Base-by-base conservation (phyloP, 768 basidiomycete species). In the Artomyces pyxidatus region DNA sequence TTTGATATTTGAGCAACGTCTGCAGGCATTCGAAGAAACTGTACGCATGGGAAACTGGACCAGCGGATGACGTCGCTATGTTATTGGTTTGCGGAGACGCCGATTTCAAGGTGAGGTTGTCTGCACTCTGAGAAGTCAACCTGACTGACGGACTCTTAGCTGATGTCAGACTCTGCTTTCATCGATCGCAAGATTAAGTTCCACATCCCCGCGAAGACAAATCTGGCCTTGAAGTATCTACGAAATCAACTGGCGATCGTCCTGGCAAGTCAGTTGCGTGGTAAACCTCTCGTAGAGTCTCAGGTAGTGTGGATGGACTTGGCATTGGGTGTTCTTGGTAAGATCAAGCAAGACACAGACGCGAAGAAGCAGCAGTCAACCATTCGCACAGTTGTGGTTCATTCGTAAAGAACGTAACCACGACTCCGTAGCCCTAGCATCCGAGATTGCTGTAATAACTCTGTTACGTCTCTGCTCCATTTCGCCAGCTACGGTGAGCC, bases 1-100 rank as follows among this genome's bases (percentile, higher is more conserved):
- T 17, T 8, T 10, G 22, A 10, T 39, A 21, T 26, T 21, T 41
- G 26, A 23, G n/a, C 22, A 54, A 4, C 11, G 1, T n/a, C 16
- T 27, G 51, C 46, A 92, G 92, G 90, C 91, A 92, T 61, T 94
- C 93, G 6, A 96, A 91, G 68, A 91, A 81, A 63, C 66, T 94
- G 23, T 95, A 90, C 65, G 88, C 78, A 16, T 96, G 92, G 92
- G 95, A 98, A 65, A 91, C 86, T 0, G 83, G 89, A 6, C 88
- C 92, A 5, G 78, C 88, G 7, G 88, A 96, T 54, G 89, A 95
- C 56, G 64, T 88, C 23, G 79, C 89, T 4, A 63, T 98, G 45
- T 60, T 90, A 23, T 70, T 97, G 16, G 68, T 97, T 1, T 97
- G 93, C 51, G 95, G 95, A 8, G 95, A 97, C 53, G 71, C 76